These are phyloP conservation scores for Candida pseudoglaebosa DNA, from an alignment of 805 yeast genomes.

Conservation along the genomic window DNA sequence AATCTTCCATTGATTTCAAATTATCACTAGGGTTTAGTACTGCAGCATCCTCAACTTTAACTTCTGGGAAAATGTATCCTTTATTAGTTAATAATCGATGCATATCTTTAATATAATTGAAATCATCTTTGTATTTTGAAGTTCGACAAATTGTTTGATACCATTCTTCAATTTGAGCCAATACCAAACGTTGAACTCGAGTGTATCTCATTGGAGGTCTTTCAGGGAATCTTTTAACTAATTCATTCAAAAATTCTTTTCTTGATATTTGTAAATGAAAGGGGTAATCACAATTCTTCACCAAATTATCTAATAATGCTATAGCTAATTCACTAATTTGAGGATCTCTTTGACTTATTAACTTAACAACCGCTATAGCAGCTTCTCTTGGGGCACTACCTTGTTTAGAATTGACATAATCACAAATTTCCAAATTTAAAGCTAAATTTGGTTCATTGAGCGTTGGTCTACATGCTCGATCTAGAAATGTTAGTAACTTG, in stretches of 20 bases:
- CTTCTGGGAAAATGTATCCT: conserved; percentile 92
- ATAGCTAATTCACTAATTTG: conserved; percentile 83
- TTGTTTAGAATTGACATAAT: conserved; percentile 86
- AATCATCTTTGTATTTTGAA: conserved; percentile 84
- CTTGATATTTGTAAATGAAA: conserved; percentile 92
- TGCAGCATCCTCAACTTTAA: conserved; percentile 85
- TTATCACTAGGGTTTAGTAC: conserved; percentile 88
- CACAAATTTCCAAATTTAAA: conserved; percentile 88
- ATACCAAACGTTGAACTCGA: conserved; percentile 75
- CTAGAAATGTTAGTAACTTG: conserved; percentile 23
- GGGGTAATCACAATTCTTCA: conserved; percentile 97
- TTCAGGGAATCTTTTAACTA: conserved; percentile 91
- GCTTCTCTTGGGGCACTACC: conserved; percentile 92
- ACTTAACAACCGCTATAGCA: conserved; percentile 75
- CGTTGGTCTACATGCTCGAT: conserved; percentile 84
- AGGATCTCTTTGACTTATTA: conserved; percentile 77
- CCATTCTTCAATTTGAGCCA: conserved; percentile 96
- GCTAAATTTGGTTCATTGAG: conserved; percentile 84
- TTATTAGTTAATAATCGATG: conserved; percentile 83
- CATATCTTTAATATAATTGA: conserved; percentile 93
- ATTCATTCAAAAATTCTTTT: conserved; percentile 88
- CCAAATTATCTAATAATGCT: conserved; percentile 80
- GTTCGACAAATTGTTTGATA: conserved; percentile 89
- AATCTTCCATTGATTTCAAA: conserved; percentile 81
- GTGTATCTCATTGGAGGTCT: conserved; percentile 85